Percentiles rank a stretch among this genome's conserved stretches.
Evolutionary conservation across 2,329 filamentous ascomycete species (phyloP).

Genomic region (Hypocrella siamensis): DNA sequence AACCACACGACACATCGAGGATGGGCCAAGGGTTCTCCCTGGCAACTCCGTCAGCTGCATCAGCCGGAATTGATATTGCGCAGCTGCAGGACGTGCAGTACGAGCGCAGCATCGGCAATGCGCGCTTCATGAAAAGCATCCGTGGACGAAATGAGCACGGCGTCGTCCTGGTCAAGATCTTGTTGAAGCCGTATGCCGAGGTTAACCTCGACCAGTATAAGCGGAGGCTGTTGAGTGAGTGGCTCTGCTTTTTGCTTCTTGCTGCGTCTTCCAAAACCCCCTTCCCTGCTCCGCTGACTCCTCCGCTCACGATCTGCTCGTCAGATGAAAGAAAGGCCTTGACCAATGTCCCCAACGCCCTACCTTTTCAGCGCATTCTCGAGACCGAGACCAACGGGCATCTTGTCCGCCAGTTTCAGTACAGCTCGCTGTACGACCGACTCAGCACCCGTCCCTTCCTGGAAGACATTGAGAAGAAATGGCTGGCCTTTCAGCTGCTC

Average conservation of each 20-base stretch:
- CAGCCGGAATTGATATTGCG: slow-evolving; percentile 83
- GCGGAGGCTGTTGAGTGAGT: slow-evolving; percentile 56
- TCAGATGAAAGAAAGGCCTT: slow-evolving; percentile 69
- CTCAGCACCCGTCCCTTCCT: slow-evolving; percentile 92
- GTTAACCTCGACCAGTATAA: slow-evolving; percentile 71
- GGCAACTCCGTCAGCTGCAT: slow-evolving; percentile 78
- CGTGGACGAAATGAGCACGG: slow-evolving; percentile 81
- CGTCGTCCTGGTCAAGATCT: slow-evolving; percentile 82
- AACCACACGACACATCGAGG: slow-evolving; percentile 3
- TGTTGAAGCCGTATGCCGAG: slow-evolving; percentile 78
- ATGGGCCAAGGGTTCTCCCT: slow-evolving; percentile 98
- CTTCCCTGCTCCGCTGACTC: neutral
- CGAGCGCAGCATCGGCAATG: slow-evolving; percentile 81
- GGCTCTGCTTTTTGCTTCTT: neutral
- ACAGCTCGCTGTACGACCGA: slow-evolving; percentile 93
- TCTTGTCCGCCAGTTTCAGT: slow-evolving; percentile 84
- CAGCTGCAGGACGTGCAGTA: slow-evolving; percentile 84
- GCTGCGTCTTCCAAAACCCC: too few species aligned
- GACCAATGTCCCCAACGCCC: slow-evolving; percentile 73
- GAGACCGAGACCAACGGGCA: slow-evolving; percentile 89
- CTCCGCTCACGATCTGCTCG: too few species aligned
- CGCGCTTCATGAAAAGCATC: slow-evolving; percentile 93
- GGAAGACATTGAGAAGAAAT: slow-evolving; percentile 97
- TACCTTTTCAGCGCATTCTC: slow-evolving; percentile 78
- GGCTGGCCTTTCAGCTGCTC: slow-evolving; percentile 89